A percentile compares a stretch with the other conserved stretches of the same genome.
These are phyloP conservation scores for Trichoderma brevicompactum DNA, from an alignment of 2,329 filamentous ascomycete species.

Conservation along the genomic window DNA sequence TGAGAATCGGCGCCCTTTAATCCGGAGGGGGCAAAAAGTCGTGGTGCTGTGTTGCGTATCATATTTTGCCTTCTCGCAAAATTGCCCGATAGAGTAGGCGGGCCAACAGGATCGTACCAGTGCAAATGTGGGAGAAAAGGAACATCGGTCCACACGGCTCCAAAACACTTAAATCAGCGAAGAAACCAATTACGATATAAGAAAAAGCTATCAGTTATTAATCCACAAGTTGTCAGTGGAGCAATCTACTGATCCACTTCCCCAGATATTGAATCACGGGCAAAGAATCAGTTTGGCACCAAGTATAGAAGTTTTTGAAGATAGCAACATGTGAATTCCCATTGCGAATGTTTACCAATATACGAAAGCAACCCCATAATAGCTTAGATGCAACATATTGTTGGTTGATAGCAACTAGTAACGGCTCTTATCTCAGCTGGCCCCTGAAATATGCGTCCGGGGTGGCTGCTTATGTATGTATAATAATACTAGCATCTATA, in stretches of 20 bases:
- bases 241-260: constrained; percentile 12
- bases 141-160: background rate
- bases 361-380: background rate
- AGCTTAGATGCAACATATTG: background rate
- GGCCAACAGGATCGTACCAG: background rate
- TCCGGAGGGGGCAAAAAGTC: background rate
- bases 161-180: background rate
- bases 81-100: constrained; percentile 17
- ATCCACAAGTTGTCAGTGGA: constrained; percentile 13
- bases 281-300: background rate
- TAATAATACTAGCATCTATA: constrained; percentile 2
- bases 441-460: constrained; percentile 5
- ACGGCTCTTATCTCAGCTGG: background rate
- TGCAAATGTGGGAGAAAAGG: background rate
- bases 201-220: background rate
- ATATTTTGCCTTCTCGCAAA: constrained; percentile 4
- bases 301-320: background rate
- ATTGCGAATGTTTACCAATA: background rate
- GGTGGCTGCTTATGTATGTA: constrained; percentile 1
- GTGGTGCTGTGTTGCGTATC: background rate
- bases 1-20: constrained; percentile 1
- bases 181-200: background rate
- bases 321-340: background rate
- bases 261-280: constrained; percentile 11
- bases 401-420: background rate